Percentiles rank a stretch among this genome's conserved stretches.
These are phyloP conservation scores for Boletus barrowsii DNA, from an alignment of 768 basidiomycete genomes.

Conservation along the genomic window DNA sequence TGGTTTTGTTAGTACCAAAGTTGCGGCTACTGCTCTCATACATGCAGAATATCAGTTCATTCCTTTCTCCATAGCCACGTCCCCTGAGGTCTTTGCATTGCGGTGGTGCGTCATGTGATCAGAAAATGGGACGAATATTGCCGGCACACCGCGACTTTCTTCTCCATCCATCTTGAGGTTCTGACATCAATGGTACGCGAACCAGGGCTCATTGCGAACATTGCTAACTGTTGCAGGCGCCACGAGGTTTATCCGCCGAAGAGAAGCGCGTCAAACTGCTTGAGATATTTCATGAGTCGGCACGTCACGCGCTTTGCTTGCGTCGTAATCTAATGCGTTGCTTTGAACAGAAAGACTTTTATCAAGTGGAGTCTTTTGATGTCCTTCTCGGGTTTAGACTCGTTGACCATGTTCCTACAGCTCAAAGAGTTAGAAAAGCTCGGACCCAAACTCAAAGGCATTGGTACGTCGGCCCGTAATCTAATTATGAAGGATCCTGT, in stretches of 20 bases:
- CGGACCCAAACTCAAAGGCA: slow-evolving; percentile 85
- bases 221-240: slow-evolving; percentile 46
- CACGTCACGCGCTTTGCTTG: slow-evolving; percentile 25
- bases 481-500: background rate
- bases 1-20: slow-evolving; percentile 21
- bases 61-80: background rate
- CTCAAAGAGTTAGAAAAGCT: slow-evolving; percentile 92
- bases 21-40: slow-evolving; percentile 14
- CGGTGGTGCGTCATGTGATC: slow-evolving; percentile 27
- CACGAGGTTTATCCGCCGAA: slow-evolving; percentile 81
- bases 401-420: slow-evolving; percentile 30
- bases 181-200: slow-evolving; percentile 19
- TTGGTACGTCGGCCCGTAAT: slow-evolving; percentile 48
- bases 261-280: slow-evolving; percentile 87
- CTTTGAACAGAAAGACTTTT: slow-evolving; percentile 72
- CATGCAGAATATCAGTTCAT: slow-evolving; percentile 27
- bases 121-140: background rate
- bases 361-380: slow-evolving; percentile 41
- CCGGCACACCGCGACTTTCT: background rate
- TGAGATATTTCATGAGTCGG: slow-evolving; percentile 93
- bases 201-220: background rate
- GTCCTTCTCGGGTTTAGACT: background rate
- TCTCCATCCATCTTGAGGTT: background rate
- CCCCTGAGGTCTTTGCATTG: background rate
- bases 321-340: background rate